Conservation (phyloP, 2,329 filamentous ascomycete genomes). For the Teratosphaeria nubilosa region DNA sequence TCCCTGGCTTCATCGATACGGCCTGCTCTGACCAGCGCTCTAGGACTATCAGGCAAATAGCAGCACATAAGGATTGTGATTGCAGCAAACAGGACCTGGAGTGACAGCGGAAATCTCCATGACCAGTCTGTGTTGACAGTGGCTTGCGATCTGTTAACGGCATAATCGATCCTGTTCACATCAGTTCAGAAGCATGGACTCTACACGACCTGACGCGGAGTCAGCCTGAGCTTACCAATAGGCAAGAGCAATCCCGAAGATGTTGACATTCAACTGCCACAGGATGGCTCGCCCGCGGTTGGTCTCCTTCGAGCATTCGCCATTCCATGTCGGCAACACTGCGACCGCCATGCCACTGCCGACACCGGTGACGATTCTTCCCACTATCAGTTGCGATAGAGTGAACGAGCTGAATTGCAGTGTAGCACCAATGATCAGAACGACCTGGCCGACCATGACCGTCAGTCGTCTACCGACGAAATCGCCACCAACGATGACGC, state of each 20-base stretch:
- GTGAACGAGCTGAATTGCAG: slow-evolving; percentile 34
- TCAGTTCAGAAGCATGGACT: no score
- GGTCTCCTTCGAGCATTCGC: slow-evolving; percentile 40
- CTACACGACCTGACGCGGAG: no score
- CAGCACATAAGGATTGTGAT: slow-evolving; percentile 23
- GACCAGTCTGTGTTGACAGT: no score
- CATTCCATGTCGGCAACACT: slow-evolving; percentile 41
- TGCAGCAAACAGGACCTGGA: slow-evolving; percentile 34
- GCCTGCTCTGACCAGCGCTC: slow-evolving; percentile 21
- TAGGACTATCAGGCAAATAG: slow-evolving; percentile 29
- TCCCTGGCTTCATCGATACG: slow-evolving; percentile 11
- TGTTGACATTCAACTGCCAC: slow-evolving; percentile 41
- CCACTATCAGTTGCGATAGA: slow-evolving; percentile 34
- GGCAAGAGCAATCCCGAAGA: no score
- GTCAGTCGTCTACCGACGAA: slow-evolving; percentile 36
- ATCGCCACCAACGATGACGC: slow-evolving; percentile 36
- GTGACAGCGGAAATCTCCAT: slow-evolving; percentile 17
- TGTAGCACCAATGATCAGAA: slow-evolving; percentile 39
- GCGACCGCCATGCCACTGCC: slow-evolving; percentile 42
- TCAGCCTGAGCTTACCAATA: no score
- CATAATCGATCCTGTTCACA: slow-evolving; percentile 28
- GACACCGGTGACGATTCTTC: slow-evolving; percentile 40
- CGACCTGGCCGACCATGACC: slow-evolving; percentile 36
- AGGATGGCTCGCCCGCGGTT: slow-evolving; percentile 41
- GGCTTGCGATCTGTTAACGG: no score